Percentiles rank a stretch among this genome's conserved stretches.
These are phyloP conservation scores for Obelidium mucronatum DNA, from an alignment of 192 early-diverging fungal genomes.

Conservation along the genomic window DNA sequence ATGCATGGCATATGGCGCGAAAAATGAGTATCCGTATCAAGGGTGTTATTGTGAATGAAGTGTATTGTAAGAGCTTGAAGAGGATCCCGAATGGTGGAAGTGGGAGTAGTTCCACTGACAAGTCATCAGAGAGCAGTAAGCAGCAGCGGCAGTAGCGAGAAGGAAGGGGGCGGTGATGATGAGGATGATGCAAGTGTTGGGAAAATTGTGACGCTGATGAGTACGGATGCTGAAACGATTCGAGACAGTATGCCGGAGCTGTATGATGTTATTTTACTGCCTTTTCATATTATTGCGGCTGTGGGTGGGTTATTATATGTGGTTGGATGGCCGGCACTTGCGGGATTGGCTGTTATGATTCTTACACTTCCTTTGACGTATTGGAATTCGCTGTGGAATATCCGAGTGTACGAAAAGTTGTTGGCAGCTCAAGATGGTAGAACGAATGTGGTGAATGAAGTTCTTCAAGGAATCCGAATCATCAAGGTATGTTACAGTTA, in stretches of 20 bases:
- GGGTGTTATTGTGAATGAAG: slow-evolving; percentile 49
- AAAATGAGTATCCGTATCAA: slow-evolving; percentile 45
- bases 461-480: slow-evolving; percentile 57
- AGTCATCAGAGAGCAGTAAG: not conserved
- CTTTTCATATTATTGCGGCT: slow-evolving; percentile 20
- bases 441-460: slow-evolving; percentile 69
- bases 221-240: slow-evolving; percentile 38
- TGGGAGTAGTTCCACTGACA: not conserved
- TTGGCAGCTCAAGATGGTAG: slow-evolving; percentile 67
- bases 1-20: slow-evolving; percentile 42
- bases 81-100: slow-evolving; percentile 8
- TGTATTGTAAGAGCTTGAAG: slow-evolving; percentile 55
- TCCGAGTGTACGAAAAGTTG: slow-evolving; percentile 41
- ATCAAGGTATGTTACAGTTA: slow-evolving; percentile 42
- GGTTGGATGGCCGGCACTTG: slow-evolving; percentile 45
- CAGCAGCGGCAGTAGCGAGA: not conserved
- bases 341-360: slow-evolving; percentile 39
- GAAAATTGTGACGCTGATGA: slow-evolving; percentile 58
- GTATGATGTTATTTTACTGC: slow-evolving; percentile 31
- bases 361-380: slow-evolving; percentile 37
- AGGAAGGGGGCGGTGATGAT: slow-evolving; percentile 13
- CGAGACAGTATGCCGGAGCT: slow-evolving; percentile 24
- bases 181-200: slow-evolving; percentile 44
- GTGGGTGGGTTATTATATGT: slow-evolving; percentile 33
- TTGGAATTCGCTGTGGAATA: slow-evolving; percentile 26